Base-by-base conservation (phyloP, 768 basidiomycete genomes). In the Fistulinella prunicolor region DNA sequence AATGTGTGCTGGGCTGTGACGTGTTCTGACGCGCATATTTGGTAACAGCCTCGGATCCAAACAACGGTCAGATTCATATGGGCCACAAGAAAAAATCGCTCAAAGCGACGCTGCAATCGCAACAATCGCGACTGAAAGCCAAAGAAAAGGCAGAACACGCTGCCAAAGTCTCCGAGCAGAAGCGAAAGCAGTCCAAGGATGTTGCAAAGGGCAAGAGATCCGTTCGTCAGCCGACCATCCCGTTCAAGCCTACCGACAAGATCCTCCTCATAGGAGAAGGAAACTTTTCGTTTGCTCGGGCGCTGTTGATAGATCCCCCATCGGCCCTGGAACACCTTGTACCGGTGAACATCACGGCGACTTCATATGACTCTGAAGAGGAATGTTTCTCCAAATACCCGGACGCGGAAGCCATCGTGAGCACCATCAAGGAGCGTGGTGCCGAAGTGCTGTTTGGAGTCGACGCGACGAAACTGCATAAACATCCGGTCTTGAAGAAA, bases 211-310 rank as follows among this genome's bases (percentile, higher is more conserved):
- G 60, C 20, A 73, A 69, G 52, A 60, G 50, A 14, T 54, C 60
- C 26, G 57, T 60, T 32, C 70, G 56, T 29, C 70, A 61, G n/a
- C 70, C 73, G 1, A 86, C 78, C 0, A 73, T 87, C 9, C 89
- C 88, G 0, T 89, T 89, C 66, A 65, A 63, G 13, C 61, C 79
- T 0, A 81, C 78, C 8, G 84, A 90, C 60, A 79, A 64, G 40
- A 85, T 91, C 28, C 73, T 90, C 19, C 76, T 95, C 24, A 71
- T 98, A 44, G 95, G 94, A 9, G 95, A 98, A 73, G 95, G 92
- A 10, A 91, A 97, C 65, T 97, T 98, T 61, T 95, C 94, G 1
- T 98, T 90, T 58, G 77, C 93, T 3, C 81, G 79, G 22, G 83
- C 93, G 14, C 75, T 97, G 14, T 67, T 89, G 22, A 56, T 72